These are phyloP conservation scores for Dactylonectria estremocensis DNA, from an alignment of 2,329 filamentous ascomycete species.

Conservation along the genomic window DNA sequence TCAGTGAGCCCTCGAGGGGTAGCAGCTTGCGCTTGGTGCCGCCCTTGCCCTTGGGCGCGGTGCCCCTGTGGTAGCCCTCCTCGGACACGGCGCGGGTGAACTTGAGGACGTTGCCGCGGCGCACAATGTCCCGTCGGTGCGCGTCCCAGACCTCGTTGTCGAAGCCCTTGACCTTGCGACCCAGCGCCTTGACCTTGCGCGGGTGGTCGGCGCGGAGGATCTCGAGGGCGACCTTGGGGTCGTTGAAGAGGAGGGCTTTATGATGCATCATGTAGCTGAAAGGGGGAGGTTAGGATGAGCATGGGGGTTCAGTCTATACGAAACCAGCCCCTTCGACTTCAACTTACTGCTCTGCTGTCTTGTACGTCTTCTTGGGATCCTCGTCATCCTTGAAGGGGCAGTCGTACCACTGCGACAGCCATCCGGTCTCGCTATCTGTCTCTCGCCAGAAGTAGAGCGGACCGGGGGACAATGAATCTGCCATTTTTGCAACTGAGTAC, in stretches of 20 bases:
- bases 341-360: conserved; percentile 68
- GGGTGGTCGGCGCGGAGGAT: conserved; percentile 66
- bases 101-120: conserved; percentile 71
- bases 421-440: conserved; percentile 64
- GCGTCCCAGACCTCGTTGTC: conserved; percentile 65
- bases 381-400: conserved; percentile 62
- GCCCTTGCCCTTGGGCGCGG: conserved; percentile 36
- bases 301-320: background rate
- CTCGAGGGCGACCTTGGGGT: conserved; percentile 58
- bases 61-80: conserved; percentile 46
- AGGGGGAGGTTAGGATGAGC: background rate
- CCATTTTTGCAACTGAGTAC: conserved; percentile 21
- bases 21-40: conserved; percentile 34
- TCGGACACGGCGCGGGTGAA: conserved; percentile 64
- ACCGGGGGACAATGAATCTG: conserved; percentile 26
- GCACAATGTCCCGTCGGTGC: conserved; percentile 69
- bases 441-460: conserved; percentile 66
- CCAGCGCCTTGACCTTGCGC: conserved; percentile 66
- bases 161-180: conserved; percentile 69
- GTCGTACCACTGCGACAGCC: conserved; percentile 75
- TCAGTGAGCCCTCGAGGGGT: conserved; percentile 58
- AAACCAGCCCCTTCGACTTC: background rate
- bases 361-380: conserved; percentile 56
- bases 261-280: conserved; percentile 69
- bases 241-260: conserved; percentile 66